A percentile compares a stretch with the other conserved stretches of the same genome.
Conservation (phyloP, 2,329 filamentous ascomycete genomes). For the Arthrobotrys megalospora region DNA sequence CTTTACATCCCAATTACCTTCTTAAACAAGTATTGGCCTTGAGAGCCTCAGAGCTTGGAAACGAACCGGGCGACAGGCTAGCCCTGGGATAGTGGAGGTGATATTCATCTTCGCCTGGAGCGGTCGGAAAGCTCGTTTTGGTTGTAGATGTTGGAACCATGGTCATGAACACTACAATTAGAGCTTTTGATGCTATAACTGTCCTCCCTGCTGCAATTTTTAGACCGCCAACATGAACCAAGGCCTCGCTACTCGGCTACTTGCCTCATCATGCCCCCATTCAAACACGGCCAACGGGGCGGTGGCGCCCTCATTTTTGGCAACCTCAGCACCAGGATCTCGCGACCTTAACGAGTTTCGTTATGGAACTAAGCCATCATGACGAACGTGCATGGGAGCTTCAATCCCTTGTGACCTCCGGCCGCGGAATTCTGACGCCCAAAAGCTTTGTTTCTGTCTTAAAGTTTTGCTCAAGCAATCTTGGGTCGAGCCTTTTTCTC, state of each 20-base stretch:
- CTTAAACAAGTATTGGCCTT: neutral
- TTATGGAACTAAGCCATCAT: constrained; percentile 19
- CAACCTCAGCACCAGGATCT: constrained; percentile 33
- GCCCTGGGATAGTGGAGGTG: too few relatives aligned
- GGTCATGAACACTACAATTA: neutral
- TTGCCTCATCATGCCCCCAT: constrained; percentile 23
- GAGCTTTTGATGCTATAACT: neutral
- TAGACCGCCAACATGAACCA: constrained; percentile 22
- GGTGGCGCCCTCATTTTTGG: constrained; percentile 36
- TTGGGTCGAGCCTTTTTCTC: constrained; percentile 24
- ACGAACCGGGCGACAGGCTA: neutral
- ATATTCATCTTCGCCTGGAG: too few relatives aligned
- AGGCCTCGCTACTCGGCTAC: constrained; percentile 20
- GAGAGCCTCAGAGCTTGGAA: constrained; percentile 5
- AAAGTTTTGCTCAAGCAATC: constrained; percentile 13
- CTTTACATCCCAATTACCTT: constrained; percentile 3
- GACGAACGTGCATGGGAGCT: constrained; percentile 16
- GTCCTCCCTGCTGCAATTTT: constrained; percentile 8
- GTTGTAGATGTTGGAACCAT: neutral
- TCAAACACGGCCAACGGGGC: constrained; percentile 25
- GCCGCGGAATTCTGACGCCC: constrained; percentile 16
- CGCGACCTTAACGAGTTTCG: constrained; percentile 19
- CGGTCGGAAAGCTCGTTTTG: neutral
- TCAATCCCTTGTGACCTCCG: constrained; percentile 26
- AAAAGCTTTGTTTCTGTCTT: constrained; percentile 5